phyloP scores from a whole-genome alignment of 2,329 filamentous ascomycete species.

The Penicillium sp. region DNA sequence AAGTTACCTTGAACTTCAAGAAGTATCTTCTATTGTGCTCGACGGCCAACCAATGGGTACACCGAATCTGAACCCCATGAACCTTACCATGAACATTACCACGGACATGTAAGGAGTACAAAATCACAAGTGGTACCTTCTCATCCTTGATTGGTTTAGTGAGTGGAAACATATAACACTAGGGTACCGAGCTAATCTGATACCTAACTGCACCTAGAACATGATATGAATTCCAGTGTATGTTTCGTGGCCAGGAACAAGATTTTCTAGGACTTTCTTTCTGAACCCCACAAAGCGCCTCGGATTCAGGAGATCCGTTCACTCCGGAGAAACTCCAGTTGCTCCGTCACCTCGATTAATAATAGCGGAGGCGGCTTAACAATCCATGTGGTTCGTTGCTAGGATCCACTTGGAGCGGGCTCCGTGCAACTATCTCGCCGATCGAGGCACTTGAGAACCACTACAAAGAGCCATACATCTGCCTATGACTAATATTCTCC shows the following conservation, averaged over 20 bases:
- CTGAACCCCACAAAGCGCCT: neutral
- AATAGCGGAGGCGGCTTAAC: constrained; percentile 13
- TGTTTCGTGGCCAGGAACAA: neutral
- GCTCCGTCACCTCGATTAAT: constrained; percentile 20
- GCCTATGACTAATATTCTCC: constrained; percentile 5
- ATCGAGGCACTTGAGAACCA: neutral
- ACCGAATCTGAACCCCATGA: neutral
- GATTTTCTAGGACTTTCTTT: neutral
- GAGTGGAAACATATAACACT: too few species aligned
- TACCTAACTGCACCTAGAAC: too few species aligned
- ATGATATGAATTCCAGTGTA: too few species aligned
- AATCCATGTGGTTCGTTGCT: constrained; percentile 9
- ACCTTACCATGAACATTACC: too few species aligned
- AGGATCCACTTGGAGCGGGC: neutral
- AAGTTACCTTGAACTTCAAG: neutral
- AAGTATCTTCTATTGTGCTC: neutral
- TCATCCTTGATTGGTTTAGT: too few species aligned
- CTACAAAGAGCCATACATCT: constrained; percentile 3
- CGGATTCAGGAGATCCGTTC: constrained; percentile 1
- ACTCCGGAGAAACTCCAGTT: constrained; percentile 3
- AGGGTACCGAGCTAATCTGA: too few species aligned
- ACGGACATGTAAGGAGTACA: too few species aligned
- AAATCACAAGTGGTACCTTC: too few species aligned
- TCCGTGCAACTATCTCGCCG: constrained; percentile 7
- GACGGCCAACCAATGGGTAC: neutral